A percentile compares a stretch with the other conserved stretches of the same genome.
These are phyloP conservation scores for Silene vulgaris DNA, from an alignment of 179 eudicot genomes.

Conservation along the genomic window DNA sequence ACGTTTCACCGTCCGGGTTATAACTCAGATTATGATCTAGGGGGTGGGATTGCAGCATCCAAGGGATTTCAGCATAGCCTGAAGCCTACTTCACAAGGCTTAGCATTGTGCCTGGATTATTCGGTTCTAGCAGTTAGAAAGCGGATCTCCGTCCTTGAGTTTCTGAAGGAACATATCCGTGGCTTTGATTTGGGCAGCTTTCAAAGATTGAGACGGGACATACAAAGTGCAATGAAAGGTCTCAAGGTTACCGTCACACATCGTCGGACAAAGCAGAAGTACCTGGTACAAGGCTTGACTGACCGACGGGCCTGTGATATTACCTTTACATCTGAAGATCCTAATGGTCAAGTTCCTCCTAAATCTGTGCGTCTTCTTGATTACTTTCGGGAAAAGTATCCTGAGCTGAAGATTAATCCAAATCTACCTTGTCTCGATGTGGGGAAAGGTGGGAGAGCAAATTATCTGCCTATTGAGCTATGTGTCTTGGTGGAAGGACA, in stretches of 20 bases:
- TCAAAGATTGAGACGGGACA: constrained; percentile 12
- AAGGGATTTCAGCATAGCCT: constrained; percentile 56
- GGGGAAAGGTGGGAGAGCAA: constrained; percentile 40
- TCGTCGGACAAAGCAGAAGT: constrained; percentile 50
- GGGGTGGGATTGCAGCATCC: constrained; percentile 46
- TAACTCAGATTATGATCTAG: constrained; percentile 28
- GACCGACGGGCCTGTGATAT: constrained; percentile 32
- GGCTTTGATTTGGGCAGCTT: constrained; percentile 20
- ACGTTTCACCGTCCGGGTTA: constrained; percentile 32
- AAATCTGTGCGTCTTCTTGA: constrained; percentile 31
- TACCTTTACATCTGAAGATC: constrained; percentile 40
- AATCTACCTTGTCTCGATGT: constrained; percentile 50
- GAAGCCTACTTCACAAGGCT: constrained; percentile 56
- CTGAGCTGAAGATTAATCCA: constrained; percentile 26
- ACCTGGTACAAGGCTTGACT: constrained; percentile 38
- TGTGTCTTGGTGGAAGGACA: constrained; percentile 65
- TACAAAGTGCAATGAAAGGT: constrained; percentile 34
- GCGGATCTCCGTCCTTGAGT: constrained; percentile 47
- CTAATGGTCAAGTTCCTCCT: constrained; percentile 30
- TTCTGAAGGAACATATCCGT: constrained; percentile 37
- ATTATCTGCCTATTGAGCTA: constrained; percentile 63
- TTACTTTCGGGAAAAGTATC: constrained; percentile 53
- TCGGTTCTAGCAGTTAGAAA: constrained; percentile 54
- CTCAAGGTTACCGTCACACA: constrained; percentile 57
- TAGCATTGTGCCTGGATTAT: constrained; percentile 56